A percentile compares a stretch with the other conserved stretches of the same genome.
These are phyloP conservation scores for Lactifluus pinguis DNA, from an alignment of 768 basidiomycete genomes.

Conservation along the genomic window DNA sequence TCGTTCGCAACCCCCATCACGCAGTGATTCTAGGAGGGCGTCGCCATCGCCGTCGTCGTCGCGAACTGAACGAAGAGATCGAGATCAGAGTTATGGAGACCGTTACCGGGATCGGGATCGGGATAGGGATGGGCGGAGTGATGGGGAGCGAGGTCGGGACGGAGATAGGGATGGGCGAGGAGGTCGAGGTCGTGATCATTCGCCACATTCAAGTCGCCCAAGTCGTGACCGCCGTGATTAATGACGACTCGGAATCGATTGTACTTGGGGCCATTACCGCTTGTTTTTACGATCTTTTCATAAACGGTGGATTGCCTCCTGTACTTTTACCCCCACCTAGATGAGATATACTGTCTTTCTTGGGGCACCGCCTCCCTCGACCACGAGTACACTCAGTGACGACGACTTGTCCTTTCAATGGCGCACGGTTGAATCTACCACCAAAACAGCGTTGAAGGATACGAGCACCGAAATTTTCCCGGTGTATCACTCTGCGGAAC, in stretches of 20 bases:
- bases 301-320: background rate
- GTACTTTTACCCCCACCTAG: background rate
- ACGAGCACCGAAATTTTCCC: constrained; percentile 17
- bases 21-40: constrained; percentile 1
- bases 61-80: constrained; percentile 4
- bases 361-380: constrained; percentile 34
- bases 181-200: constrained; percentile 11
- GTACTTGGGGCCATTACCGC: background rate
- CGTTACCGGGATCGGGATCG: background rate
- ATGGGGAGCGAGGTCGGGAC: constrained; percentile 21
- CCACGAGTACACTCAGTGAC: constrained; percentile 30
- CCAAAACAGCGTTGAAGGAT: constrained; percentile 5
- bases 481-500: constrained; percentile 33
- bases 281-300: too few species aligned
- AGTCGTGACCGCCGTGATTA: constrained; percentile 2
- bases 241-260: background rate
- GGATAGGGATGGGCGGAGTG: background rate
- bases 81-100: background rate
- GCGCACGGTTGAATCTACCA: constrained; percentile 34
- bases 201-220: constrained; percentile 4
- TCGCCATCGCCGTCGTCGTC: constrained; percentile 3
- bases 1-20: constrained; percentile 4
- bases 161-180: constrained; percentile 1
- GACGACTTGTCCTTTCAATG: constrained; percentile 32
- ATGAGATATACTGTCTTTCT: constrained; percentile 42